Conservation (phyloP, 306 rosid genomes). For the Prunus salicina region DNA sequence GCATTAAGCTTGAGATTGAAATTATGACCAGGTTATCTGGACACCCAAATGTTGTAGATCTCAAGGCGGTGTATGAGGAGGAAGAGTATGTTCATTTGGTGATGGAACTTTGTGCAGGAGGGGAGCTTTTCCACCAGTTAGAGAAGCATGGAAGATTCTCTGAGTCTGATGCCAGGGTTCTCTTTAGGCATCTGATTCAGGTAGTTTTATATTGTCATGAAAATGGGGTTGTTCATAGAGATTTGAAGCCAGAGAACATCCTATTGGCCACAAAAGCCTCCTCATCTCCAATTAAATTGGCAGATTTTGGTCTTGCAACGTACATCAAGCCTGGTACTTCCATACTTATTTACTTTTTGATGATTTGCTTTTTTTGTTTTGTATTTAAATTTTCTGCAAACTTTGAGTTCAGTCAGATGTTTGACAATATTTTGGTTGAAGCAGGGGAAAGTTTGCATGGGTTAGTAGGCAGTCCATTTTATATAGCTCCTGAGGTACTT, state of each 20-base stretch:
- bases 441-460: conserved; percentile 83
- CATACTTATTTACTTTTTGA: conserved; percentile 22
- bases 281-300: conserved; percentile 79
- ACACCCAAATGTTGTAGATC: conserved; percentile 84
- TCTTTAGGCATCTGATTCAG: conserved; percentile 75
- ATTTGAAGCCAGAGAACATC: conserved; percentile 83
- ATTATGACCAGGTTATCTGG: conserved; percentile 84
- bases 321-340: conserved; percentile 77
- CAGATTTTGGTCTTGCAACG: conserved; percentile 91
- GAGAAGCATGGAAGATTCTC: conserved; percentile 76
- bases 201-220: conserved; percentile 85
- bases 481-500: conserved; percentile 85
- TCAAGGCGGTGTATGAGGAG: conserved; percentile 86
- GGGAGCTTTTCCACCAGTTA: conserved; percentile 74
- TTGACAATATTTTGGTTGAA: conserved; percentile 35
- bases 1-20: conserved; percentile 85
- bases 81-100: conserved; percentile 77
- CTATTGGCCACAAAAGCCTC: conserved; percentile 66
- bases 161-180: conserved; percentile 66
- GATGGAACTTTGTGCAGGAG: conserved; percentile 97
- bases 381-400: not conserved
- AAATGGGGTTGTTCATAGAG: conserved; percentile 85
- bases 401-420: conserved; percentile 8
- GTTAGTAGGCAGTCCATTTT: conserved; percentile 91
- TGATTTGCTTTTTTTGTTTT: conserved; percentile 1